Evolutionary conservation across 106 monocot species (phyloP).

Genomic region (Platanthera guangdongensis): DNA sequence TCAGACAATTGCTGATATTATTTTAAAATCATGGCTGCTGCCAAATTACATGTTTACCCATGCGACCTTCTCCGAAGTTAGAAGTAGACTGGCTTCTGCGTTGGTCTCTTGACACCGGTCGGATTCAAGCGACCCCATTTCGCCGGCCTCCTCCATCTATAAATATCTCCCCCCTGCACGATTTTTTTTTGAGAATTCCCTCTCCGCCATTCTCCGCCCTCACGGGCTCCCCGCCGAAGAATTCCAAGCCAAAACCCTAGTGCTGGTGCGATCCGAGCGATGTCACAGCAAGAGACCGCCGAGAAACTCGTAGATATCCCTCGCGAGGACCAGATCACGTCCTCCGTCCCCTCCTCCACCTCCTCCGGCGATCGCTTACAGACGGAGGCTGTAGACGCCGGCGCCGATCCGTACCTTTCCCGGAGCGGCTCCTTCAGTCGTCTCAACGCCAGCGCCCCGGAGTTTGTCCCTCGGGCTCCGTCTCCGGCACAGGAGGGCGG

Average conservation of each 20-base stretch:
- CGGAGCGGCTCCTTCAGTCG: conserved; percentile 16
- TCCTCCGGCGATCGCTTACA: conserved; percentile 5
- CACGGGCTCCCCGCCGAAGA: conserved; percentile 3
- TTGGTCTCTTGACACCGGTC: neutral
- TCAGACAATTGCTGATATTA: too few species aligned
- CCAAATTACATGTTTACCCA: too few species aligned
- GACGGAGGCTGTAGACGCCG: neutral
- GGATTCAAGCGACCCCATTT: neutral
- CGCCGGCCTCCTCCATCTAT: neutral
- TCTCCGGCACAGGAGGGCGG: conserved; percentile 1
- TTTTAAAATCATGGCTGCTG: too few species aligned
- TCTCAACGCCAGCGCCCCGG: conserved; percentile 30
- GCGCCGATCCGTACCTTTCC: conserved; percentile 5
- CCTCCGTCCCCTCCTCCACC: neutral
- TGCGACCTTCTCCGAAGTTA: too few species aligned
- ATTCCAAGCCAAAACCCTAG: conserved; percentile 16
- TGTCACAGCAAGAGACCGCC: neutral
- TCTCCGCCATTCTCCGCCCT: conserved; percentile 27
- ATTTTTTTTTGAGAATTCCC: conserved; percentile 10
- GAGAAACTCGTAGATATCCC: neutral
- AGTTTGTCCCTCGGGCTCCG: conserved; percentile 16
- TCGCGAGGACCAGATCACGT: neutral
- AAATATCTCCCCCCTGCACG: neutral
- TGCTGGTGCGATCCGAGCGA: neutral
- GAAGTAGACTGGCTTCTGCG: too few species aligned